phyloP scores from a whole-genome alignment of 495 filamentous ascomycete species.

The Pyronema domesticum region DNA sequence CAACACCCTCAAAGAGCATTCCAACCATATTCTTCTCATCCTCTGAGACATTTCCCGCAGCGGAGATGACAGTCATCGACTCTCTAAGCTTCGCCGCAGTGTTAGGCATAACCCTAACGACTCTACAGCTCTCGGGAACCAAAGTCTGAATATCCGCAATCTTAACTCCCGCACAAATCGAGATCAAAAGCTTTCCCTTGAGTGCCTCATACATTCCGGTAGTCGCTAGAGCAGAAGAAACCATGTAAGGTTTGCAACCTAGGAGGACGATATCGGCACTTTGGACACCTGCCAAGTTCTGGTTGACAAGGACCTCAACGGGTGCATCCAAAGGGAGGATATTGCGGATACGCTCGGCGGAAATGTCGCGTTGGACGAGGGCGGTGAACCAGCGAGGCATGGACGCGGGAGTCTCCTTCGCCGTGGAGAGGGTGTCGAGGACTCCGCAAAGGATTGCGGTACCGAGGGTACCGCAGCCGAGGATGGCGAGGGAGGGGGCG shows the following conservation, averaged over 20 bases:
- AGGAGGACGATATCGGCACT: slow-evolving; percentile 50
- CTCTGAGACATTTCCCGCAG: slow-evolving; percentile 37
- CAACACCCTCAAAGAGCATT: slow-evolving; percentile 63
- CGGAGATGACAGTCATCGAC: slow-evolving; percentile 64
- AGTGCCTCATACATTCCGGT: slow-evolving; percentile 52
- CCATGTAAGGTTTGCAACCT: slow-evolving; percentile 63
- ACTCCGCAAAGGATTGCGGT: slow-evolving; percentile 71
- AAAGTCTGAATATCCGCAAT: slow-evolving; percentile 25
- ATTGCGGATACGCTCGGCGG: slow-evolving; percentile 42
- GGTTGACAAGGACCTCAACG: slow-evolving; percentile 31
- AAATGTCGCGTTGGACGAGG: slow-evolving; percentile 47
- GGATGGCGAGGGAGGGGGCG: slow-evolving; percentile 15
- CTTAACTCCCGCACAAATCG: slow-evolving; percentile 64
- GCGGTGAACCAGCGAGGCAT: slow-evolving; percentile 59
- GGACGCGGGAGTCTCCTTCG: slow-evolving; percentile 32
- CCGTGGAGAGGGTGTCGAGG: slow-evolving; percentile 43
- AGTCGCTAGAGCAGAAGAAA: slow-evolving; percentile 42
- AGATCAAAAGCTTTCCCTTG: slow-evolving; percentile 61
- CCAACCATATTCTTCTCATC: slow-evolving; percentile 39
- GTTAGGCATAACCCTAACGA: slow-evolving; percentile 69
- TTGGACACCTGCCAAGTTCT: slow-evolving; percentile 42
- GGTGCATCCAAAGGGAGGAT: slow-evolving; percentile 8
- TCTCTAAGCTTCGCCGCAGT: slow-evolving; percentile 48
- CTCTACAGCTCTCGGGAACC: slow-evolving; percentile 29
- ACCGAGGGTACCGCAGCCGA: slow-evolving; percentile 51